These are phyloP conservation scores for Trebouxia sp. DNA, from an alignment of 139 green algal species.

Conservation along the genomic window DNA sequence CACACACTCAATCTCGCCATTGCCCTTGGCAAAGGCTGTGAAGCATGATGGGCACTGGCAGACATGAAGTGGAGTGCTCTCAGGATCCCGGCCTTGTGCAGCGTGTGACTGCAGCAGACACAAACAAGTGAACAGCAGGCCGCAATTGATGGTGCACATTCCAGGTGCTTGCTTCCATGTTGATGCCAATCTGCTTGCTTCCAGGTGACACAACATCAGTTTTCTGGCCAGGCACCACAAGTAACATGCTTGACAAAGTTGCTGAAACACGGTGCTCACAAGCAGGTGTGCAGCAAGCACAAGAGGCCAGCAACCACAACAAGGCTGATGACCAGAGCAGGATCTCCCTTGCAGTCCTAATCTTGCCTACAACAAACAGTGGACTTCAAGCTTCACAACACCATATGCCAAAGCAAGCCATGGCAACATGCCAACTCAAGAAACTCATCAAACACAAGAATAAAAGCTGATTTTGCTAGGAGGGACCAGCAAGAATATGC, in stretches of 20 bases:
- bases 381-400: too few relatives aligned
- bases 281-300: too few relatives aligned
- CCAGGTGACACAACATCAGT: too few relatives aligned
- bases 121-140: not conserved
- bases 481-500: not conserved
- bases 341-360: too few relatives aligned
- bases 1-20: constrained; percentile 45
- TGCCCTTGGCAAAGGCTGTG: constrained; percentile 27
- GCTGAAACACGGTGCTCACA: too few relatives aligned
- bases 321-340: too few relatives aligned
- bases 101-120: constrained; percentile 29
- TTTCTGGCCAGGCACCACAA: too few relatives aligned
- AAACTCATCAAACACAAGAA: not conserved
- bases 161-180: too few relatives aligned
- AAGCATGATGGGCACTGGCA: constrained; percentile 69
- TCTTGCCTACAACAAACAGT: too few relatives aligned
- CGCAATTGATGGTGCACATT: too few relatives aligned
- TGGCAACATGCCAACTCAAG: not conserved
- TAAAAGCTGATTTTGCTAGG: not conserved
- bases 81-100: constrained; percentile 22
- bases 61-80: constrained; percentile 39
- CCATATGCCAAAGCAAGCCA: not conserved
- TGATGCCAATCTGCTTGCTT: too few relatives aligned
- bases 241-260: too few relatives aligned
- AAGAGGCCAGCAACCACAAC: not conserved